A percentile compares a stretch with the other conserved stretches of the same genome.
Conservation (phyloP, 306 rosid genomes). For the Prunus persica region DNA sequence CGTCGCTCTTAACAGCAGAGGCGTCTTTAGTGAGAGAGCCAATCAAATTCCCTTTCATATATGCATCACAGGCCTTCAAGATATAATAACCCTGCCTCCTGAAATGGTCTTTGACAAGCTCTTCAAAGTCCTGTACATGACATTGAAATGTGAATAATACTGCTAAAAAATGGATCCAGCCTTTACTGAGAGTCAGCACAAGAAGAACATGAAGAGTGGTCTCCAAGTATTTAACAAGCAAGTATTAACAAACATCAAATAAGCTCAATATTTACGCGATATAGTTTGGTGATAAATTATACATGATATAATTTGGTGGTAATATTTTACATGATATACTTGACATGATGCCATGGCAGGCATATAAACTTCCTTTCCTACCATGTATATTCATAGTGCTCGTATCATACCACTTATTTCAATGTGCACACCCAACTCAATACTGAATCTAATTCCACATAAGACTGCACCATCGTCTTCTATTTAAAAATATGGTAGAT, state of each 20-base stretch:
- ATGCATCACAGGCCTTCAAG: constrained; percentile 92
- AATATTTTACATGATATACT: too few species aligned
- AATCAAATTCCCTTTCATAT: constrained; percentile 85
- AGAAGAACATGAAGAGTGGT: neutral
- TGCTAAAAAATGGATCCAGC: neutral
- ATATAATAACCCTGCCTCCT: constrained; percentile 80
- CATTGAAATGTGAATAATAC: constrained; percentile 20
- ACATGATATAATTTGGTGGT: too few species aligned
- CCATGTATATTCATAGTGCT: neutral
- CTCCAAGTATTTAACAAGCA: neutral
- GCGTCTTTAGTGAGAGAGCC: constrained; percentile 79
- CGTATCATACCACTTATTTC: neutral
- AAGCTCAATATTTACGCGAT: neutral
- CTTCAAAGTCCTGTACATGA: constrained; percentile 70
- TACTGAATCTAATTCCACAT: neutral
- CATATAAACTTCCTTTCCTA: neutral
- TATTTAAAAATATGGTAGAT: neutral
- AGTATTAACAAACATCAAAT: neutral
- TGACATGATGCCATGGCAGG: neutral
- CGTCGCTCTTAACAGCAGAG: constrained; percentile 44
- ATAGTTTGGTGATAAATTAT: too few species aligned
- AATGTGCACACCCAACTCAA: neutral
- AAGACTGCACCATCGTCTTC: neutral
- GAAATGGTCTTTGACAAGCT: constrained; percentile 78
- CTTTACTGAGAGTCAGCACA: neutral